Evolutionary conservation across 331 rosid genomes (phyloP).

Genomic region (Quercus phellos): DNA sequence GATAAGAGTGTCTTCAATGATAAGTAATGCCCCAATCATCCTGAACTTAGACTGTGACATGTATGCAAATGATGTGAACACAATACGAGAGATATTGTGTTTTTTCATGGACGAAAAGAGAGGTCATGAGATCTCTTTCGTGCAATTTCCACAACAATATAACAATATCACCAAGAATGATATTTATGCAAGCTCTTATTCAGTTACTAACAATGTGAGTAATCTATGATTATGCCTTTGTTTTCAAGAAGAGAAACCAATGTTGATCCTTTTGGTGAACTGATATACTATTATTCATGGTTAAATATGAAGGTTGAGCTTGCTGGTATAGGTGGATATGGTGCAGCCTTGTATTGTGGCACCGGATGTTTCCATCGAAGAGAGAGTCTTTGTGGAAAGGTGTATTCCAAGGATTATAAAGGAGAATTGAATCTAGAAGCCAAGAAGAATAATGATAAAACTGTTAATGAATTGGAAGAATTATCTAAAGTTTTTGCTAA

Average conservation of each 20-base stretch:
- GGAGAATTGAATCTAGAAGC: slow-evolving; percentile 2
- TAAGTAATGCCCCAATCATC: slow-evolving; percentile 58
- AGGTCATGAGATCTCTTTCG: slow-evolving; percentile 51
- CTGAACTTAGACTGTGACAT: slow-evolving; percentile 73
- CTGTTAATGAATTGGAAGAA: slow-evolving; percentile 41
- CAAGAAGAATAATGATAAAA: slow-evolving; percentile 23
- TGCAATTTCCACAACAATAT: slow-evolving; percentile 50
- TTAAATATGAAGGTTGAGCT: slow-evolving; percentile 42
- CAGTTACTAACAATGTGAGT: slow-evolving; percentile 21
- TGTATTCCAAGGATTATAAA: slow-evolving; percentile 21
- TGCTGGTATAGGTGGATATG: slow-evolving; percentile 47
- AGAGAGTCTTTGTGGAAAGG: slow-evolving; percentile 47
- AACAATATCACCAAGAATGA: slow-evolving; percentile 45
- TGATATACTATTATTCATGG: background rate
- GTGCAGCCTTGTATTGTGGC: slow-evolving; percentile 61
- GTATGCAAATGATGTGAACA: slow-evolving; percentile 48
- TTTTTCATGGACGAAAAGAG: slow-evolving; percentile 55
- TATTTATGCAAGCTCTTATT: slow-evolving; percentile 21
- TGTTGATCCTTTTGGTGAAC: background rate
- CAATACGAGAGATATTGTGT: slow-evolving; percentile 40
- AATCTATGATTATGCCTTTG: background rate
- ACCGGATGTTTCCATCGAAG: slow-evolving; percentile 78
- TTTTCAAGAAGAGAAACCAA: background rate
- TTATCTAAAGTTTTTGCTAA: slow-evolving; percentile 43
- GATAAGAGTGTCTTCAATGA: slow-evolving; percentile 70